Evolutionary conservation across 495 filamentous ascomycete genomes (phyloP).

Genomic region (Xylaria flabelliformis): DNA sequence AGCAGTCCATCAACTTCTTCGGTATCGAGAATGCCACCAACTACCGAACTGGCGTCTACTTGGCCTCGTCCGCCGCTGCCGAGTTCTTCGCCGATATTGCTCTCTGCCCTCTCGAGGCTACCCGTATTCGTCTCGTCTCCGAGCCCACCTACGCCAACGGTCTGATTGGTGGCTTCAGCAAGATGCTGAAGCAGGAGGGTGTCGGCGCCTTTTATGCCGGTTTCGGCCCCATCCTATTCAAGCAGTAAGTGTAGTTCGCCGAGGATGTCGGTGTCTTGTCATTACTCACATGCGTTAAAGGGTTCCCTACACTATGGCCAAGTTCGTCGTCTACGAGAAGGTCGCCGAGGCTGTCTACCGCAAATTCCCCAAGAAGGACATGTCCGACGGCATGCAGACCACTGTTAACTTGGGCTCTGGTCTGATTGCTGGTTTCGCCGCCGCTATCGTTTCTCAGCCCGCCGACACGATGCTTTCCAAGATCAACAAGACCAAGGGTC

Average conservation of each 20-base stretch:
- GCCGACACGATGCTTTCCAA: constrained; percentile 99
- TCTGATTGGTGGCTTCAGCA: constrained; percentile 79
- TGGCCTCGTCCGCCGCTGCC: constrained; percentile 79
- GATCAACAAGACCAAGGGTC: constrained; percentile 99
- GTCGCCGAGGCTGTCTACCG: constrained; percentile 80
- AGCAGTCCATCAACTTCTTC: constrained; percentile 83
- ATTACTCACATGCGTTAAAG: constrained; percentile 50
- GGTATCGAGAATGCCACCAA: constrained; percentile 81
- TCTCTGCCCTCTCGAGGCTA: constrained; percentile 92
- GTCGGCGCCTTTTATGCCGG: constrained; percentile 91
- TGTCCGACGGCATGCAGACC: constrained; percentile 80
- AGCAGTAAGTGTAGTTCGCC: constrained; percentile 74
- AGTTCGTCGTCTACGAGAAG: constrained; percentile 99
- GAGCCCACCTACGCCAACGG: constrained; percentile 86
- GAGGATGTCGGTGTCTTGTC: background rate
- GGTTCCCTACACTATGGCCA: constrained; percentile 99
- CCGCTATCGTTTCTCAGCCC: constrained; percentile 94
- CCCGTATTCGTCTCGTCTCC: constrained; percentile 93
- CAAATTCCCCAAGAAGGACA: constrained; percentile 74
- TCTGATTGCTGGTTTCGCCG: constrained; percentile 97
- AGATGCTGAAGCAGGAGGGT: constrained; percentile 87
- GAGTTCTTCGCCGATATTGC: constrained; percentile 96
- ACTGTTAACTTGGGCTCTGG: constrained; percentile 91
- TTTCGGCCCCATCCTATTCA: constrained; percentile 92
- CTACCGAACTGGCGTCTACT: constrained; percentile 89